Base-by-base conservation (phyloP, 2,329 filamentous ascomycete species). In the Pseudogymnoascus sp. region DNA sequence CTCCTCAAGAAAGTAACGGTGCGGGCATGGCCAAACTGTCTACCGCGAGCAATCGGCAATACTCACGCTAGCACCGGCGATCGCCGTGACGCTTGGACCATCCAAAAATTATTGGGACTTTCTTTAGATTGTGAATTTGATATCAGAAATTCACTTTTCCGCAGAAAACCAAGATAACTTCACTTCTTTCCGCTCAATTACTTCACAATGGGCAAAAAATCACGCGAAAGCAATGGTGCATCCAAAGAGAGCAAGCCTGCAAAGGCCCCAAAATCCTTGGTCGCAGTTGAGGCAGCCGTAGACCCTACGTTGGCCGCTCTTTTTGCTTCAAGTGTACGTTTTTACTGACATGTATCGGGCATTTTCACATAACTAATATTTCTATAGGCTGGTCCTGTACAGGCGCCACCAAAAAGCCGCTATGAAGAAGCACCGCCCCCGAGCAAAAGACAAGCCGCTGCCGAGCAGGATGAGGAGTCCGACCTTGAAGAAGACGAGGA, bases 251-350 rank as follows among this genome's bases (percentile, higher is more conserved):
- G 65, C 37, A 64, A 67, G 38, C 63, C 67, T 59, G 60, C 50
- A 44, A 63, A 66, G 64, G 66, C 63, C 34, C 69, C 69, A 64
- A 70, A 73, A 64, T 67, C 75, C 38, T 71, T 78, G 62, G n/a
- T 69, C 10, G 65, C 65, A 10, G 64, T 70, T 25, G 68, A 70
- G 53, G 83, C 83, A 74, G 79, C 81, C 65, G 79, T 91, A 65
- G 89, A 92, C 78, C 87, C 89, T 73, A 78, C 81, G 63, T 79
- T 92, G 68, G 81, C 87, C 70, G 86, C 87, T 66, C 81, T 92
- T 40, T 92, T 92, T 76, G 82, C 87, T 64, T 79, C 82, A 64
- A 91, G 89, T 79, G 89, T 91, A 82, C 78, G 87, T 82, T 46
- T 60, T 46, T 42, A 25, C 44, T 44, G 25, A 25, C n/a, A 53